Evolutionary conservation across 331 rosid species (phyloP), one percentile per base, ranked within the genome.

Genomic region (Malus hybrid): DNA sequence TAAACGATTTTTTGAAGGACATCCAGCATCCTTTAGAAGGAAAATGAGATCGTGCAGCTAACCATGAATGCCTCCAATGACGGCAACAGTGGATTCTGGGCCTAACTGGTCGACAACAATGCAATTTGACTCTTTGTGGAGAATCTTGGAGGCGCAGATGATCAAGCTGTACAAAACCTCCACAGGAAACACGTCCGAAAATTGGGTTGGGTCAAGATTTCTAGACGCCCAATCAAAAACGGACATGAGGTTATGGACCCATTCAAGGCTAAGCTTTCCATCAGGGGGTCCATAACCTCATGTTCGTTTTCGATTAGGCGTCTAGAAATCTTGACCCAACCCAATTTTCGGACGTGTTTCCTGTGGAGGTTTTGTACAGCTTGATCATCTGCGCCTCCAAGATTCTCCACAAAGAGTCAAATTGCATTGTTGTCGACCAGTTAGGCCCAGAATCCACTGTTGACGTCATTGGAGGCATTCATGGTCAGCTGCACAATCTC

Each of bases 41-140:
- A 86, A 90, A 12, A 88, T 71, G 10, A 93, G 80, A 81, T 93
- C 94, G 13, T 88, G 97, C 56, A 90, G 67, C 36, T 93, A 96
- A 0, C 97, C 96, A 10, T 93, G 97, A 65, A 90, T 60, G 16
- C 88, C 97, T 0, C 97, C 97, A 16, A 93, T 91, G 4, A 90
- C 89, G 4, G 84, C 88, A 1, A 92, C 93, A 1, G 79, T 60
- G 19, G 80, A 50, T 7, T 70, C 83, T 7, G 68, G 33, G 73
- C 69, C 28, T 60, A 57, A 71, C 1, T 90, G 89, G 31, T 93
- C 83, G 8, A 93, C 33, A 10, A 70, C 54, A 24, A 93, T 76
- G 66, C 91, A 93, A 70, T 93, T 93, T 19, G 96, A 89, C 70
- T 93, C 96, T 72, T 87, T 90, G 79, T 88, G 94, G 36, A 93